phyloP scores from a whole-genome alignment of 768 basidiomycete species.

The Coprinellus aureogranulatus region DNA sequence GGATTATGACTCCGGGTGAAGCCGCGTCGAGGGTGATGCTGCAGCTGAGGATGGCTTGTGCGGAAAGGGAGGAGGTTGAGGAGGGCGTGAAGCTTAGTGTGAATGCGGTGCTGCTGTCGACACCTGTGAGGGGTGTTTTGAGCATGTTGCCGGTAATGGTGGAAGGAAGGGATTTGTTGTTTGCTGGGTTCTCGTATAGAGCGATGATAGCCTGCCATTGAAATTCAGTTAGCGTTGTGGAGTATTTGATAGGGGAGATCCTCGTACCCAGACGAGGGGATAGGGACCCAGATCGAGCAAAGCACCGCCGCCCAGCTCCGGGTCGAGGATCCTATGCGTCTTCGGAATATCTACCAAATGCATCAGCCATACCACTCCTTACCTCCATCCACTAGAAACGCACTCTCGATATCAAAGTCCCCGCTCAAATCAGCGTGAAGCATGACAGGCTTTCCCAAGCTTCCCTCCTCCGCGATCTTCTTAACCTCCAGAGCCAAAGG shows the following conservation, averaged over 20 bases:
- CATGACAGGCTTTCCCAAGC: conserved; percentile 64
- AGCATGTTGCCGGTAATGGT: conserved; percentile 68
- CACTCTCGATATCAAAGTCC: conserved; percentile 66
- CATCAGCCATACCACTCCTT: not conserved
- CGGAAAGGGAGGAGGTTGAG: conserved; percentile 43
- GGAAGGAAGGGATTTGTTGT: conserved; percentile 56
- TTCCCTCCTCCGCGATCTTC: conserved; percentile 57
- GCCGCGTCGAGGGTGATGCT: conserved; percentile 54
- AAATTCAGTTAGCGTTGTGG: not conserved
- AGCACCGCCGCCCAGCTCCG: conserved; percentile 76
- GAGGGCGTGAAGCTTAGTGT: conserved; percentile 62
- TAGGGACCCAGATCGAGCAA: conserved; percentile 85
- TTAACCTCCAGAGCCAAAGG: conserved; percentile 66
- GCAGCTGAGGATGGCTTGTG: conserved; percentile 72
- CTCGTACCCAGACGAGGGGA: conserved; percentile 71
- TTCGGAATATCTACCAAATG: conserved; percentile 53
- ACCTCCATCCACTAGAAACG: not conserved
- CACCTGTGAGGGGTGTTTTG: conserved; percentile 73
- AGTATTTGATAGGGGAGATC: not conserved
- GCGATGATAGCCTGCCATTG: conserved; percentile 62
- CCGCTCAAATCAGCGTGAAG: conserved; percentile 76
- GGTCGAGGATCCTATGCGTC: conserved; percentile 77
- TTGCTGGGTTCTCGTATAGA: conserved; percentile 77
- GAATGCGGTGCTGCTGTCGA: conserved; percentile 77
- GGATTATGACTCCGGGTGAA: conserved; percentile 59